Evolutionary conservation across 2,329 filamentous ascomycete genomes (phyloP), one percentile per base, ranked within the genome.

Genomic region (Claviceps quebecensis): DNA sequence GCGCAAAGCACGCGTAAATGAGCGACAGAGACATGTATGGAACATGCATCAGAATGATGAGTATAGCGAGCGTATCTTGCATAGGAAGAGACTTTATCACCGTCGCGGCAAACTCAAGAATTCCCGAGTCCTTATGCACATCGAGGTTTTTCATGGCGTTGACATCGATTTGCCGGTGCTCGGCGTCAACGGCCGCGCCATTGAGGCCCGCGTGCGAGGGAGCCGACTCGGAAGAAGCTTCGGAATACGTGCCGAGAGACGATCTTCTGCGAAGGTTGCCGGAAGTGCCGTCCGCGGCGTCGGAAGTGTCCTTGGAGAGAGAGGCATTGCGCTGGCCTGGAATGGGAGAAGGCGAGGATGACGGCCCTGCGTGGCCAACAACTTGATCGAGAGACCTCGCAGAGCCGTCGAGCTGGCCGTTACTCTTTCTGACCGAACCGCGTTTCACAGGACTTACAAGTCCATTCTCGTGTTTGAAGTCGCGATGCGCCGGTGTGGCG

Each of bases 31-130:
- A 83, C 61, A 91, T 83, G 22, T 90, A 87, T 34, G 91, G 90
- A 9, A 96, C 81, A 65, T 95, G 90, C 69, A 96, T 86, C 58
- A 97, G 80, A 61, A 96, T 86, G 69, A 96, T 95, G 66, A 97
- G 81, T 62, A 97, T 95, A 65, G 91, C 89, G 69, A 96, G 87
- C 55, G 91, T 95, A 71, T 97, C 91, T 71, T 88, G 86, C 63
- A 95, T 81, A 50, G 91, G 91, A 61, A 90, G 91, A 49, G 89
- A 88, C 61, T 82, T 83, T 65, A 97, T 80, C 60, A 97, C 91
- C 51, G 89, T 95, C 59, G 87, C 79, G 56, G 86, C 84, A 57
- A 94, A 75, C 60, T 86, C 83, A 58, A 95, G 70, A 47, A 86
- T 81, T 53, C 85, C 85, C 51, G 81, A 74, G 63, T 85, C 81